These are phyloP conservation scores for Nelumbo lutea DNA, from an alignment of 164 flowering plant genomes.

Conservation along the genomic window DNA sequence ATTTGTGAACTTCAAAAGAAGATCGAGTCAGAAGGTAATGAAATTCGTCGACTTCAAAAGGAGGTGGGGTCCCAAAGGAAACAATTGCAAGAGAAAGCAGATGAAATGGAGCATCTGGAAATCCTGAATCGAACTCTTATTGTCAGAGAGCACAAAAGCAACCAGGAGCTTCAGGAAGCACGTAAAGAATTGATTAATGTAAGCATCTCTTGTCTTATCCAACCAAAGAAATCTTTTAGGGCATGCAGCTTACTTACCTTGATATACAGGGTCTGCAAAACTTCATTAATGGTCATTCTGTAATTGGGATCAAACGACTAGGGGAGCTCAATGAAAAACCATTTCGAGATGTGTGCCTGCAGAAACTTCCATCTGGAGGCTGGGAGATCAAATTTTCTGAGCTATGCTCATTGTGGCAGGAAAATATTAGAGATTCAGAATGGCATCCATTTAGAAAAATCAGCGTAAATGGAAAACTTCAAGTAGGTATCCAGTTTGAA, in stretches of 20 bases:
- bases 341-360: constrained; percentile 19
- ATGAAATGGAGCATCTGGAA: background rate
- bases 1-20: no score
- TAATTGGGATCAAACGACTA: constrained; percentile 14
- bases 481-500: constrained; percentile 11
- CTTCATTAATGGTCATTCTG: background rate
- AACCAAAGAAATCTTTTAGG: no score
- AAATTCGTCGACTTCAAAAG: background rate
- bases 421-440: constrained; percentile 14
- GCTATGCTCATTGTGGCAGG: constrained; percentile 25
- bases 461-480: constrained; percentile 11
- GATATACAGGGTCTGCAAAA: no score
- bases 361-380: constrained; percentile 18
- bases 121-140: background rate
- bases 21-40: no score
- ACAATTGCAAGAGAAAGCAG: background rate
- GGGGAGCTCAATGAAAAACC: constrained; percentile 26
- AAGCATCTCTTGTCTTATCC: background rate
- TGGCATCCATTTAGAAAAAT: constrained; percentile 26
- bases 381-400: constrained; percentile 15
- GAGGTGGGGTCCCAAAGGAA: background rate
- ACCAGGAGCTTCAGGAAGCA: background rate
- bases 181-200: background rate
- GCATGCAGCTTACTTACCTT: no score
- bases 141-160: background rate